These are phyloP conservation scores for Hypoxylon trugodes DNA, from an alignment of 495 filamentous ascomycete genomes.

Conservation along the genomic window DNA sequence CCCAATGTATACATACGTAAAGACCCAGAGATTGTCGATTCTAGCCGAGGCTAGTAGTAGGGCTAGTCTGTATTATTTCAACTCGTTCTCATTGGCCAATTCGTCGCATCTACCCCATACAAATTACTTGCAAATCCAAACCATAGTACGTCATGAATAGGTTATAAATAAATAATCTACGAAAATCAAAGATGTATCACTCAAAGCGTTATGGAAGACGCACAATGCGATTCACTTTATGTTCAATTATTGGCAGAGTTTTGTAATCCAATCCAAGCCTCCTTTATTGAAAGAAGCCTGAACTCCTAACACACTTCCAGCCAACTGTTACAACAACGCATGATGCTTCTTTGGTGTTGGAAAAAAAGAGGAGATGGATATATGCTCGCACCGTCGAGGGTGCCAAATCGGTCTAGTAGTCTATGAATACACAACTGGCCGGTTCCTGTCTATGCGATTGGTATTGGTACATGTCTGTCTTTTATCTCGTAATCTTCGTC, in stretches of 20 bases:
- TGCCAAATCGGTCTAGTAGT: constrained; percentile 44
- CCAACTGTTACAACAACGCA: constrained; percentile 11
- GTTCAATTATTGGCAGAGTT: constrained; percentile 34
- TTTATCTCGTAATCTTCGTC: constrained; percentile 48
- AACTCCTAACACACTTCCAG: constrained; percentile 37
- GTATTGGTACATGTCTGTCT: constrained; percentile 48
- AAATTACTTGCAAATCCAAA: constrained; percentile 15
- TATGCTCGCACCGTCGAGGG: constrained; percentile 37
- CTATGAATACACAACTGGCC: constrained; percentile 47
- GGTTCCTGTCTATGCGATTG: constrained; percentile 45
- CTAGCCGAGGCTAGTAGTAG: neutral
- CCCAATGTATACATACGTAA: neutral
- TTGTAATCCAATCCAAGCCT: constrained; percentile 41
- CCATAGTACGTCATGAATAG: constrained; percentile 26
- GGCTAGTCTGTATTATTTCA: neutral
- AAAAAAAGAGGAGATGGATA: constrained; percentile 48
- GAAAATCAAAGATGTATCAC: neutral
- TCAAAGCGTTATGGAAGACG: neutral
- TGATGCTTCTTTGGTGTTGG: constrained; percentile 14
- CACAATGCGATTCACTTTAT: constrained; percentile 3
- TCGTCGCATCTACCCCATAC: constrained; percentile 1
- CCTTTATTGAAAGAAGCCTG: constrained; percentile 27
- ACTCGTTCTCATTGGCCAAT: constrained; percentile 29
- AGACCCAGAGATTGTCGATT: neutral
- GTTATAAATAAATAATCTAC: neutral